Evolutionary conservation across 805 yeast species (phyloP), one percentile per base, ranked within the genome.

Genomic region (Saturnispora mendoncae): DNA sequence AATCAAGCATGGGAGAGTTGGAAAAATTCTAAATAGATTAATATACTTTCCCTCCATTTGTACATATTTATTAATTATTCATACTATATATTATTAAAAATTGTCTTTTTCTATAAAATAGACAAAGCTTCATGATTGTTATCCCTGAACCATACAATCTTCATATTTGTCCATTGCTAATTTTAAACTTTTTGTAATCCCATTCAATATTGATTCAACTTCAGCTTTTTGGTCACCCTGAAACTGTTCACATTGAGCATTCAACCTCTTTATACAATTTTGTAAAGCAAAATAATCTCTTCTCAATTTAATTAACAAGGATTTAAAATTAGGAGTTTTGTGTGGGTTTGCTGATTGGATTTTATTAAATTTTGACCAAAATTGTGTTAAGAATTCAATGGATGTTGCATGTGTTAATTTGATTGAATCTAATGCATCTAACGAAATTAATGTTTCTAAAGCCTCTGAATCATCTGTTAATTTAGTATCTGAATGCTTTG

Each of bases 1-100:
- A 90, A 87, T 59, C 73, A 77, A 50, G 87, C 97, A 2, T 92
- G 99, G 97, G 97, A 85, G 50, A 62, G 59, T 17, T 87, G 86
- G 58, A 83, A 80, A 53, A 33, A 21, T 9, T 39, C 8, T 12
- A 9, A 39, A 19, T 24, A 13, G 26, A 36, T 21, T 23, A 26
- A 24, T 23, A n/a, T n/a, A n/a, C n/a, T n/a, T n/a, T n/a, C n/a
- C n/a, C n/a, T n/a, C n/a, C n/a, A n/a, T n/a, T n/a, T n/a, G n/a
- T n/a, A n/a, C n/a, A n/a, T n/a, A n/a, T n/a, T n/a, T n/a, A n/a
- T n/a, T n/a, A n/a, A n/a, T n/a, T n/a, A n/a, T n/a, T n/a, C n/a
- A n/a, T n/a, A n/a, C n/a, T n/a, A n/a, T n/a, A n/a, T n/a, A n/a
- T n/a, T n/a, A n/a, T n/a, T n/a, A n/a, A n/a, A n/a, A n/a, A n/a